Percentiles rank a stretch among this genome's conserved stretches.
Evolutionary conservation across 768 basidiomycete genomes (phyloP).

Genomic region (Boletus vermiculosoides): DNA sequence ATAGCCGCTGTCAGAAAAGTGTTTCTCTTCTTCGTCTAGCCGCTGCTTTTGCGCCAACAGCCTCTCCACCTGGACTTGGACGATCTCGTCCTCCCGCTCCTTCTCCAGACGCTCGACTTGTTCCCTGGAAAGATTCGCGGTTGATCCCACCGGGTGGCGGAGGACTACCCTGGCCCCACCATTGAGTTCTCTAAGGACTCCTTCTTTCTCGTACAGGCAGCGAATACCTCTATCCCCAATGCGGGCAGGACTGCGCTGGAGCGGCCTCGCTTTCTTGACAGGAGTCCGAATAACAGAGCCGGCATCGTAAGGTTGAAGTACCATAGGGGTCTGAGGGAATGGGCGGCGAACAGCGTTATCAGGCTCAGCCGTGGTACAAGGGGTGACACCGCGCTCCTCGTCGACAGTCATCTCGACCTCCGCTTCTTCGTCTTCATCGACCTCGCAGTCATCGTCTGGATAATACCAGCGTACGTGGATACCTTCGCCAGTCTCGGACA

Average conservation of each 20-base stretch:
- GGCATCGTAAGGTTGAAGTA: slow-evolving; percentile 23
- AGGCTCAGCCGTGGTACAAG: background rate
- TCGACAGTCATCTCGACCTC: slow-evolving; percentile 14
- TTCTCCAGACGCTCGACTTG: slow-evolving; percentile 24
- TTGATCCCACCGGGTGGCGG: slow-evolving; percentile 20
- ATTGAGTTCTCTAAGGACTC: slow-evolving; percentile 12
- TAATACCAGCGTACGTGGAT: slow-evolving; percentile 23
- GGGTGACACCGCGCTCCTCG: slow-evolving; percentile 18
- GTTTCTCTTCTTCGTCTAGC: slow-evolving; percentile 1
- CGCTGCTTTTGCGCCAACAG: slow-evolving; percentile 11
- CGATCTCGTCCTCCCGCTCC: slow-evolving; percentile 9
- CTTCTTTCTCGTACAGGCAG: slow-evolving; percentile 17
- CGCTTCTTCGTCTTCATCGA: slow-evolving; percentile 7
- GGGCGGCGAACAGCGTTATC: background rate
- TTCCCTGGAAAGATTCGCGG: slow-evolving; percentile 24
- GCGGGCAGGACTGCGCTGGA: slow-evolving; percentile 29
- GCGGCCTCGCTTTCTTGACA: slow-evolving; percentile 26
- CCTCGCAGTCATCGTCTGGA: slow-evolving; percentile 3
- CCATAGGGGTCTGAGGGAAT: slow-evolving; percentile 23
- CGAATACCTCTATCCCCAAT: slow-evolving; percentile 31
- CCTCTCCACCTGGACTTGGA: slow-evolving; percentile 10
- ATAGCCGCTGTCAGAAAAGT: slow-evolving; percentile 9
- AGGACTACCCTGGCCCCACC: slow-evolving; percentile 20
- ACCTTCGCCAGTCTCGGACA: slow-evolving; percentile 24
- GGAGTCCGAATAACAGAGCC: slow-evolving; percentile 33